phyloP scores from a whole-genome alignment of 2,329 filamentous ascomycete species.

The Penicillium sp. region DNA sequence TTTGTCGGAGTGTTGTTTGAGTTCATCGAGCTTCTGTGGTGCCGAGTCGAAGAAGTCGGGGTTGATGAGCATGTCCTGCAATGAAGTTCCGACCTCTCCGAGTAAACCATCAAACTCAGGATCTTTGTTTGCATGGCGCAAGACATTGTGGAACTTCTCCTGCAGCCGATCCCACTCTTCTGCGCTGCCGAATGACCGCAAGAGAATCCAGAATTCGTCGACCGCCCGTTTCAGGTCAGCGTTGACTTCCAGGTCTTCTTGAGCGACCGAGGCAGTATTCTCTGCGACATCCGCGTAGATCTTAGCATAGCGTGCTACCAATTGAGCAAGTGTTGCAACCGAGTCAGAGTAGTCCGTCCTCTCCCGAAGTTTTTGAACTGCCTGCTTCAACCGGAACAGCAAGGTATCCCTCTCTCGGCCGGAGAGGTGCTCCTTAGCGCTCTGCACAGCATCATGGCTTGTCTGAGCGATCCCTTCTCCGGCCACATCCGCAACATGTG shows the following conservation, averaged over 20 bases:
- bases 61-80: constrained; percentile 80
- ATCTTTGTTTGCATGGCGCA: constrained; percentile 72
- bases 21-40: constrained; percentile 62
- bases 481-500: constrained; percentile 50
- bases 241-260: constrained; percentile 72
- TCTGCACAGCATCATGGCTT: constrained; percentile 61
- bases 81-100: constrained; percentile 66
- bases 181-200: constrained; percentile 74
- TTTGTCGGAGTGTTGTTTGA: constrained; percentile 55
- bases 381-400: constrained; percentile 71
- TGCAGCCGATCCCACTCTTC: constrained; percentile 75
- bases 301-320: constrained; percentile 75
- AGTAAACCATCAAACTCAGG: constrained; percentile 79
- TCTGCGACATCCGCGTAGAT: constrained; percentile 72
- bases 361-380: constrained; percentile 70
- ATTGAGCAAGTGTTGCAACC: constrained; percentile 70
- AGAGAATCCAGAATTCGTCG: constrained; percentile 74
- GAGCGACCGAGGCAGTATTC: constrained; percentile 63
- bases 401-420: constrained; percentile 72
- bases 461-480: constrained; percentile 39
- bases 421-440: constrained; percentile 68
- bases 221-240: constrained; percentile 71
- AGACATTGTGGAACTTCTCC: constrained; percentile 63
- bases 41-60: constrained; percentile 80
- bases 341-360: constrained; percentile 82